Evolutionary conservation across 164 flowering plant species (phyloP).

Genomic region (Vitis labrusca): DNA sequence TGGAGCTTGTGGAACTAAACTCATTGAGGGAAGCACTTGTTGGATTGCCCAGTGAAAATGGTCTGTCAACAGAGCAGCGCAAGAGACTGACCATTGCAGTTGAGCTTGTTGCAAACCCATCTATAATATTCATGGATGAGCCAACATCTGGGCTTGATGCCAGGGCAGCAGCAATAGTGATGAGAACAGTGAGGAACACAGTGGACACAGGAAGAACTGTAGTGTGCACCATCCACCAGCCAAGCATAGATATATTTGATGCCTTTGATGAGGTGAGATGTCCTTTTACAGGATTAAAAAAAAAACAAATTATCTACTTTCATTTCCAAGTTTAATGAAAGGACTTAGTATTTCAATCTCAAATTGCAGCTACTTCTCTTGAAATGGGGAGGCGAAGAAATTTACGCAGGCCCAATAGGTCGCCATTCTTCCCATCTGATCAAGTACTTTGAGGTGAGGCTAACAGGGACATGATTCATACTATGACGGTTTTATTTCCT

Average conservation of each 20-base stretch:
- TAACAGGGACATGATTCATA: neutral
- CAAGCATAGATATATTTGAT: slow-evolving; percentile 30
- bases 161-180: slow-evolving; percentile 39
- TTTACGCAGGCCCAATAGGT: slow-evolving; percentile 61
- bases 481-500: neutral
- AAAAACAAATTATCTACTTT: neutral
- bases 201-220: too few relatives aligned
- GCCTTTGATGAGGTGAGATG: slow-evolving; percentile 37
- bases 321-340: neutral
- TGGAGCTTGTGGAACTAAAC: slow-evolving; percentile 27
- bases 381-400: slow-evolving; percentile 63
- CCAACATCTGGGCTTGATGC: slow-evolving; percentile 47
- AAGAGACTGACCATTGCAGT: slow-evolving; percentile 3
- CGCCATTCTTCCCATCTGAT: slow-evolving; percentile 42
- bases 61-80: slow-evolving; percentile 42
- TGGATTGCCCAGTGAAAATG: slow-evolving; percentile 38
- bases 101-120: too few relatives aligned
- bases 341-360: neutral
- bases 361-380: slow-evolving; percentile 48
- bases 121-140: slow-evolving; percentile 27
- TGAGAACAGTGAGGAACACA: neutral
- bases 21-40: slow-evolving; percentile 34
- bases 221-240: too few relatives aligned
- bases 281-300: too few relatives aligned
- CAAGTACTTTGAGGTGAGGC: slow-evolving; percentile 59